phyloP scores from a whole-genome alignment of 2,329 filamentous ascomycete genomes.

The Ustulina deusta region DNA sequence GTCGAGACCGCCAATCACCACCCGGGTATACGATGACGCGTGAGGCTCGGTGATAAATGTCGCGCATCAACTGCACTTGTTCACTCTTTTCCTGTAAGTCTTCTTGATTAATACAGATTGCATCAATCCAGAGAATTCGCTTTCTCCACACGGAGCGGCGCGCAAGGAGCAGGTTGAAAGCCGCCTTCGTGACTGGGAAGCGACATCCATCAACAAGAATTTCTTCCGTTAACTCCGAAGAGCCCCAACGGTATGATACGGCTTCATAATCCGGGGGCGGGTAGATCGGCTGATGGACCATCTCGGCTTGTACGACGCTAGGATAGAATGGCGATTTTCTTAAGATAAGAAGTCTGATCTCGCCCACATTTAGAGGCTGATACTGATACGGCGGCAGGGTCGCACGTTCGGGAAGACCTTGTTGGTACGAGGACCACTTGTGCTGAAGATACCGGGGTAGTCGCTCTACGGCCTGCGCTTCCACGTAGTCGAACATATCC shows the following conservation, averaged over 20 bases:
- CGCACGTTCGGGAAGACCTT: conserved; percentile 21
- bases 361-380: conserved; percentile 44
- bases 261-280: conserved; percentile 35
- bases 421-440: conserved; percentile 34
- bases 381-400: conserved; percentile 28
- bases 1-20: conserved; percentile 25
- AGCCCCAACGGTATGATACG: conserved; percentile 37
- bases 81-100: conserved; percentile 34
- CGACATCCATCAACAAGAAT: conserved; percentile 33
- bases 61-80: conserved; percentile 35
- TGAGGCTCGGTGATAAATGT: conserved; percentile 35
- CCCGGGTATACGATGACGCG: conserved; percentile 32
- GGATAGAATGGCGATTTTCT: conserved; percentile 27
- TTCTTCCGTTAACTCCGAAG: conserved; percentile 29
- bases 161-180: conserved; percentile 34
- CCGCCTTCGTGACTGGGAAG: conserved; percentile 34
- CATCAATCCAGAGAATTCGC: conserved; percentile 38
- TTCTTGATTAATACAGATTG: conserved; percentile 37
- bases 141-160: conserved; percentile 33
- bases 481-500: conserved; percentile 29
- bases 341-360: conserved; percentile 44
- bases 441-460: conserved; percentile 32
- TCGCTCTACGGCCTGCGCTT: conserved; percentile 32
- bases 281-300: conserved; percentile 30
- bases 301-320: conserved; percentile 25